Percentiles rank a stretch among this genome's conserved stretches.
Evolutionary conservation across 2,329 filamentous ascomycete species (phyloP).

Genomic region (Pseudocercospora pini-densiflorae): DNA sequence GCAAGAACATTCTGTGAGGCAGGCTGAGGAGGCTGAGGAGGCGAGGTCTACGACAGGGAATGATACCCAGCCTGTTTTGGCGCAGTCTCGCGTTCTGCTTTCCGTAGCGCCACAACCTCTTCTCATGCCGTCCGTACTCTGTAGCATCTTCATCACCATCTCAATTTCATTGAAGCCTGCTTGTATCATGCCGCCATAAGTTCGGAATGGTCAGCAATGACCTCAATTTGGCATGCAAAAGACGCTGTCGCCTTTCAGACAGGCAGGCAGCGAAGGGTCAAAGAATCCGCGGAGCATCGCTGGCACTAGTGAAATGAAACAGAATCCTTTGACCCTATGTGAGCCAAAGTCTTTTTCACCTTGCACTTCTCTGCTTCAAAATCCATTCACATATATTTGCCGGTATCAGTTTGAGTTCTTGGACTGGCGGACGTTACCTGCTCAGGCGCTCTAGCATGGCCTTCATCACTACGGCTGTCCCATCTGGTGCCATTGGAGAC

Average conservation of each 20-base stretch:
- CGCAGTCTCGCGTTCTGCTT: too few relatives aligned
- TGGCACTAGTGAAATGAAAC: background rate
- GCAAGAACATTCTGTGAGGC: too few relatives aligned
- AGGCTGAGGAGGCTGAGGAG: too few relatives aligned
- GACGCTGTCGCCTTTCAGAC: background rate
- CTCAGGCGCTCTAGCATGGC: background rate
- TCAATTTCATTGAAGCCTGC: background rate
- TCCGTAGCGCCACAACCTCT: background rate
- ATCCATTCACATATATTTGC: background rate
- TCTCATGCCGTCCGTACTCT: background rate
- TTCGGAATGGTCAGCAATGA: background rate
- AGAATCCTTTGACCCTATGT: background rate
- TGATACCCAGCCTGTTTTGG: too few relatives aligned
- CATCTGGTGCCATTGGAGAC: constrained; percentile 23
- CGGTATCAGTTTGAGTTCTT: background rate
- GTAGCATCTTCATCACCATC: background rate
- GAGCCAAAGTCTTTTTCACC: background rate
- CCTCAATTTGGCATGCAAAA: background rate
- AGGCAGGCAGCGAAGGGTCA: background rate
- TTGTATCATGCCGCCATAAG: background rate
- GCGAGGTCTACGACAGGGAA: too few relatives aligned
- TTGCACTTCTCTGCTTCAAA: background rate
- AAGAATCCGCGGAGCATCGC: background rate
- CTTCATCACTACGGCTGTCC: constrained; percentile 22
- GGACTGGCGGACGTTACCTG: background rate